These are phyloP conservation scores for Phenoliferia sp. DNA, from an alignment of 1,284 basidiomycete genomes.

Conservation along the genomic window DNA sequence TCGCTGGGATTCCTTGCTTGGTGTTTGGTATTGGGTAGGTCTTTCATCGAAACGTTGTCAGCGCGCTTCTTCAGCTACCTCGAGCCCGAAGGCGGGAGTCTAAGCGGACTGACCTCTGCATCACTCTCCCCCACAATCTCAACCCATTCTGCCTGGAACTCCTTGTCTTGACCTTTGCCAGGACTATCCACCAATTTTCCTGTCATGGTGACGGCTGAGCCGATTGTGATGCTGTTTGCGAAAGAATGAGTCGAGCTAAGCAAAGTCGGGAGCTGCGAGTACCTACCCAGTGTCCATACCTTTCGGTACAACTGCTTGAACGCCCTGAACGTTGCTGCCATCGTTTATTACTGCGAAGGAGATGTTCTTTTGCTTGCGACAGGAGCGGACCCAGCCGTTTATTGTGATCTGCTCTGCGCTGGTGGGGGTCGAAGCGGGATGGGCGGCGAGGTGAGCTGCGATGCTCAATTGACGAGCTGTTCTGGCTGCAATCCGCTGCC, in stretches of 20 bases:
- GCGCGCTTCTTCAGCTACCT: neutral
- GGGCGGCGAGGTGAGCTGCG: neutral
- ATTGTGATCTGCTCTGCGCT: constrained; percentile 22
- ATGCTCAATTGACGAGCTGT: neutral
- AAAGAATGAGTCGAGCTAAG: constrained; percentile 39
- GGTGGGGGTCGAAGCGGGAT: neutral
- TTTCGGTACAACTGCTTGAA: constrained; percentile 71
- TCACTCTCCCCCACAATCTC: constrained; percentile 69
- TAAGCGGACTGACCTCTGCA: constrained; percentile 72
- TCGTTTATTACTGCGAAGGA: constrained; percentile 79
- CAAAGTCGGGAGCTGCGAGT: neutral
- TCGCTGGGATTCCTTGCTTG: constrained; percentile 46
- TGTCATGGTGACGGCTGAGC: constrained; percentile 24
- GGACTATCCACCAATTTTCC: constrained; percentile 63
- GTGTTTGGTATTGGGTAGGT: constrained; percentile 31
- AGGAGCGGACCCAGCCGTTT: constrained; percentile 75
- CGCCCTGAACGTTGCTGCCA: constrained; percentile 60
- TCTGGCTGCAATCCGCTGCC: neutral
- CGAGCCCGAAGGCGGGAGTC: neutral
- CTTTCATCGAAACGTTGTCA: constrained; percentile 6
- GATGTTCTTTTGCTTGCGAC: constrained; percentile 78
- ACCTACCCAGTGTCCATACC: constrained; percentile 39
- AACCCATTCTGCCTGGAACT: constrained; percentile 64
- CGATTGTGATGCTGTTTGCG: constrained; percentile 26
- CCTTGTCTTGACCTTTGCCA: constrained; percentile 63